Evolutionary conservation across 805 yeast genomes (phyloP).

Genomic region (Candida arabinofermentans): DNA sequence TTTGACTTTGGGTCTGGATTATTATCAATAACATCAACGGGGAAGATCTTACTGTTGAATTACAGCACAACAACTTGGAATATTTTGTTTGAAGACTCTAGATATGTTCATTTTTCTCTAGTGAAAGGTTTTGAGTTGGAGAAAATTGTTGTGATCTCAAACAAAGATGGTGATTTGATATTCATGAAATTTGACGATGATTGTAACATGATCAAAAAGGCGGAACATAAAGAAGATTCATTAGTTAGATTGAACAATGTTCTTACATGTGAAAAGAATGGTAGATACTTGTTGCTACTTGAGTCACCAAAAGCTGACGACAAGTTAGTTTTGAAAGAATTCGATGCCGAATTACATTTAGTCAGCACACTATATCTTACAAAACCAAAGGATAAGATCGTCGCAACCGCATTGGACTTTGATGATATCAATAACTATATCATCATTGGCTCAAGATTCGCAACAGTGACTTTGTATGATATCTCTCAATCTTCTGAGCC

Average conservation of each 20-base stretch:
- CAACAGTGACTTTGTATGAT: constrained; percentile 57
- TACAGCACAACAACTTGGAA: constrained; percentile 26
- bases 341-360: constrained; percentile 30
- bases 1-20: constrained; percentile 43
- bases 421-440: constrained; percentile 38
- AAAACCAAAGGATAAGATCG: constrained; percentile 38
- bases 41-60: constrained; percentile 41
- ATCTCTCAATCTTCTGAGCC: constrained; percentile 25
- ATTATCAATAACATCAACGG: constrained; percentile 56
- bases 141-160: constrained; percentile 24
- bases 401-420: constrained; percentile 52
- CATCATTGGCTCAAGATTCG: constrained; percentile 68
- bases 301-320: constrained; percentile 70
- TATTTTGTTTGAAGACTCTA: constrained; percentile 22
- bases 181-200: constrained; percentile 37
- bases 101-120: constrained; percentile 26
- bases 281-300: constrained; percentile 36
- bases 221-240: constrained; percentile 27
- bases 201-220: constrained; percentile 29
- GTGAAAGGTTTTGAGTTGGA: constrained; percentile 20
- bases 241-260: constrained; percentile 46
- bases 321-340: constrained; percentile 41
- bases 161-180: constrained; percentile 40
- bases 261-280: constrained; percentile 29
- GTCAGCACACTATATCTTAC: constrained; percentile 5